A percentile compares a stretch with the other conserved stretches of the same genome.
These are phyloP conservation scores for Pleurotus pulmonarius DNA, from an alignment of 768 basidiomycete species.

Conservation along the genomic window DNA sequence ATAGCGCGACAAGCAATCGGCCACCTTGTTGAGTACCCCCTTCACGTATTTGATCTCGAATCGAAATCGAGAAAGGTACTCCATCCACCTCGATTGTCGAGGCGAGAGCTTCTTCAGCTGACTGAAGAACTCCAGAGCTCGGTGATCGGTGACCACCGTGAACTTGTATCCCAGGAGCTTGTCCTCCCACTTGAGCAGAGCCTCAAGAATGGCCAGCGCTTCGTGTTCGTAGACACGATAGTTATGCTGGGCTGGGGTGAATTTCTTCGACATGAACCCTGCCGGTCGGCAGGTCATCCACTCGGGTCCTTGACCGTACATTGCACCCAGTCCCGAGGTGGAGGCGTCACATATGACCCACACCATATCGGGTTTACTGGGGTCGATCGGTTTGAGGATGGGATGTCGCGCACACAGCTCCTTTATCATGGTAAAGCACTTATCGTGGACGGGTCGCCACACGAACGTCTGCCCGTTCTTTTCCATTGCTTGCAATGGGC, in stretches of 20 bases:
- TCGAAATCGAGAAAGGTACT: conserved; percentile 23
- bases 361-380: no score
- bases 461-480: conserved; percentile 22
- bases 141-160: conserved; percentile 23
- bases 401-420: conserved; percentile 13
- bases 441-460: conserved; percentile 22
- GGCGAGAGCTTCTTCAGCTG: conserved; percentile 11
- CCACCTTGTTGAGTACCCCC: conserved; percentile 23
- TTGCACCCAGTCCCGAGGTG: no score
- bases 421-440: conserved; percentile 20
- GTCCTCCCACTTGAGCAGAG: no score
- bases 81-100: conserved; percentile 19
- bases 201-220: no score
- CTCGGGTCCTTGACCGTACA: no score
- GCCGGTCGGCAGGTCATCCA: no score
- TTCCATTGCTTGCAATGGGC: conserved; percentile 23
- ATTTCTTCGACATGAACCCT: no score
- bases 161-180: not conserved
- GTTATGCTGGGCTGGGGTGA: no score
- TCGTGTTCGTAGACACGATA: no score
- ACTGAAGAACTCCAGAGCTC: conserved; percentile 21
- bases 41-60: conserved; percentile 19
- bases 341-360: no score
- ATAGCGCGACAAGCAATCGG: conserved; percentile 22
- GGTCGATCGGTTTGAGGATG: no score